phyloP scores from a whole-genome alignment of 805 yeast genomes.

The Lipomyces chichibuensis region DNA sequence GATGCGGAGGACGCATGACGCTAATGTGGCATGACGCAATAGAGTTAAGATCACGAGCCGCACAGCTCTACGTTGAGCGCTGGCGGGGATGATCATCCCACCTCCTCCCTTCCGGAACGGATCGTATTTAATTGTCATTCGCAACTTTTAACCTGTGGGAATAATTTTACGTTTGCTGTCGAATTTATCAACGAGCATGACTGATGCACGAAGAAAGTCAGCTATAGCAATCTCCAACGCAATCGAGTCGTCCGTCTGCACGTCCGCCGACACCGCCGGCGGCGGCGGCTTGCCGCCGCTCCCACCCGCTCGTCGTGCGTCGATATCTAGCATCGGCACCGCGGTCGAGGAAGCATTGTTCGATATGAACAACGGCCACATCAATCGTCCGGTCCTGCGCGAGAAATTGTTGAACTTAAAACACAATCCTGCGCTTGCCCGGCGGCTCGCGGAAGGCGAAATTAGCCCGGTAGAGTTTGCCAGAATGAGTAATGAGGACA shows the following conservation, averaged over 20 bases:
- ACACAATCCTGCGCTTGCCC: slow-evolving; percentile 22
- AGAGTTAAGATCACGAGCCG: neutral
- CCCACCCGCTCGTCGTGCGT: neutral
- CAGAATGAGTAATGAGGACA: slow-evolving; percentile 20
- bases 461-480: slow-evolving; percentile 20
- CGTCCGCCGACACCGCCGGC: neutral
- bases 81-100: neutral
- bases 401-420: slow-evolving; percentile 45
- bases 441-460: slow-evolving; percentile 9
- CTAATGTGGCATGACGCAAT: neutral
- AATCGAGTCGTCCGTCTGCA: slow-evolving; percentile 4
- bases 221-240: slow-evolving; percentile 16
- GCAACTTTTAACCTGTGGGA: no score
- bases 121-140: no score
- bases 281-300: neutral
- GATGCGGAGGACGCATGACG: neutral
- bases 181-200: neutral
- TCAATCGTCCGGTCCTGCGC: slow-evolving; percentile 48
- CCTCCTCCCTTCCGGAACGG: no score
- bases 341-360: slow-evolving; percentile 19
- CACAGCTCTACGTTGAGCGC: no score
- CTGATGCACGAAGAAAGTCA: slow-evolving; percentile 20
- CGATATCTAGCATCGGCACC: slow-evolving; percentile 10
- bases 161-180: no score
- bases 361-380: slow-evolving; percentile 11